Evolutionary conservation across 805 yeast genomes (phyloP), one percentile per base, ranked within the genome.

Genomic region (Lipomyces spencermartinsiae): DNA sequence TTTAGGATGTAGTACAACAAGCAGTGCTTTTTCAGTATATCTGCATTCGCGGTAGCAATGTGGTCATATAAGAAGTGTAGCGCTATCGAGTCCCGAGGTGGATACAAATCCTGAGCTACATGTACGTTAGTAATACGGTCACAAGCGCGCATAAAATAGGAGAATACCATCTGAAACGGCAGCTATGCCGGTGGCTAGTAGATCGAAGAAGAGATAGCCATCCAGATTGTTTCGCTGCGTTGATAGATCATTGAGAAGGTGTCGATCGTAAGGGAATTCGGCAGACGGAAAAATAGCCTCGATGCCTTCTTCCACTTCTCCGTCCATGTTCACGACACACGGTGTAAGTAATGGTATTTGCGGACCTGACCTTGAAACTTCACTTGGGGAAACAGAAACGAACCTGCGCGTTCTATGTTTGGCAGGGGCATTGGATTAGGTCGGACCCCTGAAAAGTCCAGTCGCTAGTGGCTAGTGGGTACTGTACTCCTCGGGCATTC

Each of bases 141-240:
- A 31, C 12, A 58, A 2, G 6, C n/a, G 33, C 25, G 19, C 55
- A 31, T 9, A 35, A 0, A n/a, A 39, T 31, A 7, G 4, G 51
- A 46, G 43, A 63, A 29, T 68, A 68, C 71, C 58, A 33, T 68
- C 66, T 19, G 56, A 9, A 29, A 68, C 57, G 6, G 59, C 62
- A 2, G 66, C 71, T 10, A 68, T 57, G 16, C 25, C 54, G 12
- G 61, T 37, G 9, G 66, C 58, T 2, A 62, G 58, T 22, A 65
- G 54, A 61, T 68, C 71, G n/a, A 68, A 63, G 39, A 68, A 68
- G 22, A 68, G 62, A 7, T 19, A 35, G 19, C 70, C 71, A 25
- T 65, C 69, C 5, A 68, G 69, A 25, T 63, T 66, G 35, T 39
- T 66, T 33, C 71, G 62, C 25, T 63, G 70, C 34, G n/a, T 29